Evolutionary conservation across 2,329 filamentous ascomycete species (phyloP), one percentile per base, ranked within the genome.

Genomic region (Colletotrichum sp.): DNA sequence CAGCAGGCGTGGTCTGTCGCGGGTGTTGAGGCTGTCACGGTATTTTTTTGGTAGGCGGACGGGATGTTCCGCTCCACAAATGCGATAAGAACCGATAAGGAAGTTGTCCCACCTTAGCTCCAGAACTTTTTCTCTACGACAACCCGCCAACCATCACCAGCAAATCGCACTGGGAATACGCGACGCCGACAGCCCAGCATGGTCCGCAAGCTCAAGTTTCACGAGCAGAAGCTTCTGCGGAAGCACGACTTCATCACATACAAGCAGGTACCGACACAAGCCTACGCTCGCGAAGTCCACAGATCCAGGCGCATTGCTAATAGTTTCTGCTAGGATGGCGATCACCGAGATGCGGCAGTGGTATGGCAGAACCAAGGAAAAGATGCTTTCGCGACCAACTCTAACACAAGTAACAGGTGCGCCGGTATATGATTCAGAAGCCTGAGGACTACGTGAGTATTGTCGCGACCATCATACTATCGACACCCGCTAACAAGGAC

Each of bases 121-220:
- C 49, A 69, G 63, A 75, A 71, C 60, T 68, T 65, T 67, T 76
- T 57, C 34, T 67, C 24, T 30, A 30, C 52, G 65, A 70, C 65
- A 59, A 39, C 44, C n/a, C 28, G 66, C 32, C 44, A 60, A 52
- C 28, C 55, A 60, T 36, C 66, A 69, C 55, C 49, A n/a, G 64
- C 59, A 65, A 39, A 57, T n/a, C 34, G 24, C 16, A 26, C 26
- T 28, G 59, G 57, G 16, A 44, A 60, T 32, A 36, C 49, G 65
- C 34, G 28, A 74, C 36, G 44, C 18, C 34, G 12, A 34, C 24
- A 69, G 71, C 64, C 62, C 83, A 90, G 80, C 28, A 99, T 99
- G 97, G 95, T 98, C 80, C 94, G 97, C 81, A 96, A 98, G 89
- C 92, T 99, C 83, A 99, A 98, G 88, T 92, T 98, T 87, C 96